A percentile compares a stretch with the other conserved stretches of the same genome.
Conservation (phyloP, 2,329 filamentous ascomycete species). For the Fusarium veterinarium region DNA sequence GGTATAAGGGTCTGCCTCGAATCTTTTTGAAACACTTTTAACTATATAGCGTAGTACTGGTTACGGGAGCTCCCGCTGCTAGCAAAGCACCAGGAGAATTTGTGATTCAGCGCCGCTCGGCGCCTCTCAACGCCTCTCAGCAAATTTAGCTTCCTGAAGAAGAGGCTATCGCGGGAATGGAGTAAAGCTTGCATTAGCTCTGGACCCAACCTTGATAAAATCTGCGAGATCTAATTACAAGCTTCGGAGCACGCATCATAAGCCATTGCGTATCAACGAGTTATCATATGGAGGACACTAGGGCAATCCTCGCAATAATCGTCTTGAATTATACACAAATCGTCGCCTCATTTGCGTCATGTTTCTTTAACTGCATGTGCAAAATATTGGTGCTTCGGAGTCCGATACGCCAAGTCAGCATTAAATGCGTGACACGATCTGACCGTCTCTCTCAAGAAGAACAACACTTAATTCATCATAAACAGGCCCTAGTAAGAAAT, state of each 20-base stretch:
- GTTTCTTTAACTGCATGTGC: too few relatives aligned
- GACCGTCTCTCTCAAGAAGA: too few relatives aligned
- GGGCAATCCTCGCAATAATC: too few relatives aligned
- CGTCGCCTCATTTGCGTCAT: too few relatives aligned
- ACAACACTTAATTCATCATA: too few relatives aligned
- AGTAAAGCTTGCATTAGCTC: not conserved
- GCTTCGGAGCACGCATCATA: too few relatives aligned
- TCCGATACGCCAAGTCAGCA: too few relatives aligned
- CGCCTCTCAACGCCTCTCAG: not conserved
- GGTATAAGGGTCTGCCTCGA: fast-evolving
- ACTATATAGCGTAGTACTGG: not conserved
- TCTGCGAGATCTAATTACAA: not conserved
- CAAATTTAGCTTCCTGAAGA: fast-evolving
- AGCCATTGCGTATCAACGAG: not conserved
- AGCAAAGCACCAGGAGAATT: not conserved
- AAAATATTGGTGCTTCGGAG: too few relatives aligned
- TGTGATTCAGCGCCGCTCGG: not conserved
- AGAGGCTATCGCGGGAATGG: not conserved
- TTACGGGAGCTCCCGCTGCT: not conserved
- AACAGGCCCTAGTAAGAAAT: too few relatives aligned
- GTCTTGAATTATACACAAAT: too few relatives aligned
- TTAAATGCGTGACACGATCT: too few relatives aligned
- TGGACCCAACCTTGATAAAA: fast-evolving
- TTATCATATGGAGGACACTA: too few relatives aligned
- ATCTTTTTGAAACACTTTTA: not conserved